Base-by-base conservation (phyloP, 1,284 basidiomycete genomes). In the Papiliotrema nemorosa region DNA sequence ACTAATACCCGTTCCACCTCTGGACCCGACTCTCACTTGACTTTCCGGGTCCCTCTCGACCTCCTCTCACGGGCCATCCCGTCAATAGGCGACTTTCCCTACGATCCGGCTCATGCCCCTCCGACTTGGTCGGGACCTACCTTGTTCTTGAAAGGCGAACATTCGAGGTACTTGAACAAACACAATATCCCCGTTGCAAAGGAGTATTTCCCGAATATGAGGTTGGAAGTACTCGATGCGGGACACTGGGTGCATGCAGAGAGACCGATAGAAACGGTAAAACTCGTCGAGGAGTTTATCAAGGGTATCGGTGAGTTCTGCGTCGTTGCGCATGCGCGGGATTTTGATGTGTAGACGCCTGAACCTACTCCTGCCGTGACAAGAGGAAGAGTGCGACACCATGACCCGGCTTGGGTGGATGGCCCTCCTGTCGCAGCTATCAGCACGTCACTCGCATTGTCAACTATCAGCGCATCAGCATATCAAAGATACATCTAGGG, bases 41-140 rank as follows among this genome's bases (percentile, higher is more conserved):
- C 59, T 21, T 81, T 81, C 69, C 72, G 80, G 5, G 73, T 81
- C 36, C 80, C 80, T 0, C 64, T 82, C 9, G 56, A 72, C 18
- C 70, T 76, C 18, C 73, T 82, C 38, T 51, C 63, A 6, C 62
- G 61, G 6, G 63, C 74, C 25, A 75, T 82, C 22, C 64, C 68
- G 2, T 60, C 70, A 34, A 80, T 82, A 39, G 80, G 80, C 34
- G 71, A 76, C 26, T 82, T 82, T 56, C 80, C 80, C 0, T 81
- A 76, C 70, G 42, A 41, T 58, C 22, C 41, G 41, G 2, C 42
- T 63, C 54, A 59, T 53, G 0, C 60, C 13, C 27, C 61, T 9
- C 61, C 66, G 5, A 44, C 53, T 24, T 81, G 75, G 72, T 50
- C 69, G 1, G 78, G 78, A 1, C 77, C 78, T 3, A 73, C 78